These are phyloP conservation scores for Mariannaea sp. DNA, from an alignment of 2,329 filamentous ascomycete species.

Conservation along the genomic window DNA sequence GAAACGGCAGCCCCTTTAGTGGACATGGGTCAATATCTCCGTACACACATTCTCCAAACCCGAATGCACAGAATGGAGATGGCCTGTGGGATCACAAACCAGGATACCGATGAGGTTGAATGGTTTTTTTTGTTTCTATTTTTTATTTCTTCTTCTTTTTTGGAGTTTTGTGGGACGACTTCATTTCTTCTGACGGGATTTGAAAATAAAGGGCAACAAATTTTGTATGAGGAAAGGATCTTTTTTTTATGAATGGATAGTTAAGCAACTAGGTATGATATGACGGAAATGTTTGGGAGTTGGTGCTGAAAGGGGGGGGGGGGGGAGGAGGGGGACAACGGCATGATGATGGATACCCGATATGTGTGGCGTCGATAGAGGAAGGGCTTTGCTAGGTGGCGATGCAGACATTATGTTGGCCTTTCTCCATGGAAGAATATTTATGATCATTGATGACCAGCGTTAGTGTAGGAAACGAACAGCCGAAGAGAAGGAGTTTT, in stretches of 20 bases:
- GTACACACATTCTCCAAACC: slow-evolving; percentile 43
- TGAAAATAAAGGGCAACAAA: slow-evolving; percentile 3
- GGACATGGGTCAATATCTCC: slow-evolving; percentile 44
- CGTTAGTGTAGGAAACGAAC: slow-evolving; percentile 7
- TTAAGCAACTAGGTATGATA: background rate
- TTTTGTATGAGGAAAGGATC: background rate
- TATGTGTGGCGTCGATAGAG: background rate
- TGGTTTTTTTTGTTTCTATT: background rate
- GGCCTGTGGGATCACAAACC: slow-evolving; percentile 35
- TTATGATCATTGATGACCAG: slow-evolving; percentile 15
- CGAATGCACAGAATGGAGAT: slow-evolving; percentile 32
- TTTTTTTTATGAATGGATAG: background rate
- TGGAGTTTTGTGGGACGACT: background rate
- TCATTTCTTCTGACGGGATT: background rate
- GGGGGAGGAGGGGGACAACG: background rate
- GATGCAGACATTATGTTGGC: background rate
- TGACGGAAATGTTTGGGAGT: slow-evolving; percentile 1
- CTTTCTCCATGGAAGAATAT: slow-evolving; percentile 5
- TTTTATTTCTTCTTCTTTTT: too few species aligned
- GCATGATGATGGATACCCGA: slow-evolving; percentile 3
- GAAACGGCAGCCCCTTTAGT: slow-evolving; percentile 44
- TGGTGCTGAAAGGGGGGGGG: too few species aligned
- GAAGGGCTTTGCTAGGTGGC: too few species aligned
- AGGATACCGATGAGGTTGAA: slow-evolving; percentile 18
- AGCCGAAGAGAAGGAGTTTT: background rate